Evolutionary conservation across 2,329 filamentous ascomycete species (phyloP).

Genomic region (Lasiodiplodia gonubiensis): DNA sequence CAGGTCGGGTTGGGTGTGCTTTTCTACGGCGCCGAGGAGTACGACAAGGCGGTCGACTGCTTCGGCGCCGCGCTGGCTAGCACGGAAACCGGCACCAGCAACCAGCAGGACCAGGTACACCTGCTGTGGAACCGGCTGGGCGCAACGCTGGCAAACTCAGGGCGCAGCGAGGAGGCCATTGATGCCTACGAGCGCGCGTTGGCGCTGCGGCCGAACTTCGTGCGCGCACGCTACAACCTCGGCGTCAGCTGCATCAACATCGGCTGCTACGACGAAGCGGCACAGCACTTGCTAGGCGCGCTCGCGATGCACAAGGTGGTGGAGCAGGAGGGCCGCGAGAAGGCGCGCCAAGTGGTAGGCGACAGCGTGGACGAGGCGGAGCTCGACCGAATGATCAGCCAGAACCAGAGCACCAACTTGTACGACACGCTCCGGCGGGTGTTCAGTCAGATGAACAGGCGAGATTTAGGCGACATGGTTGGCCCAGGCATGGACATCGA

Average conservation of each 20-base stretch:
- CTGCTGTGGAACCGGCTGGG: conserved; percentile 97
- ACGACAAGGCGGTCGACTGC: conserved; percentile 98
- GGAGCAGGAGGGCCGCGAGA: conserved; percentile 81
- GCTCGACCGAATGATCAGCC: conserved; percentile 84
- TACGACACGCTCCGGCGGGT: conserved; percentile 93
- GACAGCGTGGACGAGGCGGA: conserved; percentile 69
- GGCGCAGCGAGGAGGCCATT: conserved; percentile 93
- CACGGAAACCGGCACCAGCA: conserved; percentile 81
- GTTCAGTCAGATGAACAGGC: conserved; percentile 93
- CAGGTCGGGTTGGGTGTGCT: conserved; percentile 96
- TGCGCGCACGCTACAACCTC: conserved; percentile 94
- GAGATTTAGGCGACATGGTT: conserved; percentile 87
- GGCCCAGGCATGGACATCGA: conserved; percentile 90
- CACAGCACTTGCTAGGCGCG: conserved; percentile 88
- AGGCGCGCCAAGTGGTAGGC: conserved; percentile 78
- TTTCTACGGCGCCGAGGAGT: conserved; percentile 97
- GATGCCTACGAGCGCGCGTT: conserved; percentile 94
- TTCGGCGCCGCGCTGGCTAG: conserved; percentile 90
- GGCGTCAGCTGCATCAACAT: conserved; percentile 98
- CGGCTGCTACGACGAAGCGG: conserved; percentile 90
- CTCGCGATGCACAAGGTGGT: conserved; percentile 95
- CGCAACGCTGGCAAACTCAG: conserved; percentile 93
- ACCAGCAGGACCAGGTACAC: conserved; percentile 85
- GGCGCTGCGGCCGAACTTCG: conserved; percentile 90
- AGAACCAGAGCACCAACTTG: conserved; percentile 95